These are phyloP conservation scores for Macrolepiota albuminosa DNA, from an alignment of 768 basidiomycete species.

Conservation along the genomic window DNA sequence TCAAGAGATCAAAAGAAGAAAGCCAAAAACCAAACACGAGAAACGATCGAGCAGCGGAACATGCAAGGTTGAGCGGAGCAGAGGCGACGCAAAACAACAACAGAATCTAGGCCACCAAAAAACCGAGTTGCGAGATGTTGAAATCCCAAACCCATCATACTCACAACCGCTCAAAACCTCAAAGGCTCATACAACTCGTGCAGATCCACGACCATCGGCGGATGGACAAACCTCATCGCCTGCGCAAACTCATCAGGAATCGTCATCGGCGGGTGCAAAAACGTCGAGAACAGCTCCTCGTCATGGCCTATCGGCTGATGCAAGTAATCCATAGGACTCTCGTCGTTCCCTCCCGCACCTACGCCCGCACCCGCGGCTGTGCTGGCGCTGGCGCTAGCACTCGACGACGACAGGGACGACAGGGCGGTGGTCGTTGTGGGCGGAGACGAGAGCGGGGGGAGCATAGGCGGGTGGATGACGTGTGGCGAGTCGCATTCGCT, in stretches of 20 bases:
- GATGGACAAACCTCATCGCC: constrained; percentile 14
- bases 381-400: no score
- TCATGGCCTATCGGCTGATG: constrained; percentile 64
- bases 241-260: constrained; percentile 26
- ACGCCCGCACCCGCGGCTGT: no score
- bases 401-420: no score
- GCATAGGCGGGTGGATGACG: constrained; percentile 68
- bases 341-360: constrained; percentile 26
- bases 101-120: no score
- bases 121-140: background rate
- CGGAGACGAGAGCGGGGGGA: constrained; percentile 29
- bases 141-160: background rate
- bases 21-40: no score
- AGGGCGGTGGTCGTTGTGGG: no score
- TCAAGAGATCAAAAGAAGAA: no score
- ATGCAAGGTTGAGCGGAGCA: no score
- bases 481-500: constrained; percentile 48
- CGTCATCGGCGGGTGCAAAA: constrained; percentile 42
- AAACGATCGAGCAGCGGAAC: no score
- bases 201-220: constrained; percentile 21
- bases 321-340: constrained; percentile 69
- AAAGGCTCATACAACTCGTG: constrained; percentile 20
- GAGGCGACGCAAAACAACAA: no score
- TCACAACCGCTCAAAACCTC: constrained; percentile 11
- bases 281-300: constrained; percentile 56